These are phyloP conservation scores for Ocimum tenuiflorum DNA, from an alignment of 257 asterid genomes.

Conservation along the genomic window DNA sequence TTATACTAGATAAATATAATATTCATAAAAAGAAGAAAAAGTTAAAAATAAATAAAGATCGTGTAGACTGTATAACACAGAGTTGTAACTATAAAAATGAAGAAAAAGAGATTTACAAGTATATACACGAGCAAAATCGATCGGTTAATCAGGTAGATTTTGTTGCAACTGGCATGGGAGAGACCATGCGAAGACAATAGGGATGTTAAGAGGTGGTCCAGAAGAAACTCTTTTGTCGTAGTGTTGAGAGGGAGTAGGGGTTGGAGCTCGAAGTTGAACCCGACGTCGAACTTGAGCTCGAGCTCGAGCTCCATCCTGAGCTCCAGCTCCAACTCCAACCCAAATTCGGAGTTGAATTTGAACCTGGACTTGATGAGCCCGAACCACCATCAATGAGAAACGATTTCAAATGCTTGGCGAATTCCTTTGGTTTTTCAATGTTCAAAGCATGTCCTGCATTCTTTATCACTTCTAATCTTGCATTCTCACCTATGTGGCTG, in stretches of 20 bases:
- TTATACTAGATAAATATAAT: too few species aligned
- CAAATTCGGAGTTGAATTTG: not conserved
- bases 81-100: not conserved
- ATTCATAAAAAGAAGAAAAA: too few species aligned
- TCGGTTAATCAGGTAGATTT: not conserved
- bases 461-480: conserved; percentile 56
- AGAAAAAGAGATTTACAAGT: not conserved
- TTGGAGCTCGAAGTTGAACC: too few species aligned
- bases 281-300: not conserved
- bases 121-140: not conserved
- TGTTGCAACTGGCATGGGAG: not conserved
- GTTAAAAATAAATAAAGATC: too few species aligned
- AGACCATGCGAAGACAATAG: not conserved
- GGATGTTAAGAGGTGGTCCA: conserved; percentile 23
- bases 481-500: conserved; percentile 81
- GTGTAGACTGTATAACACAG: not conserved
- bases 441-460: conserved; percentile 86
- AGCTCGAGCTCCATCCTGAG: not conserved
- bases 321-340: not conserved
- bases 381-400: conserved; percentile 36
- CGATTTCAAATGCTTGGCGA: conserved; percentile 62
- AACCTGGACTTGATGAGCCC: not conserved
- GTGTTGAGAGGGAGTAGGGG: conserved; percentile 17
- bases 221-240: conserved; percentile 23
- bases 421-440: conserved; percentile 72